Evolutionary conservation across 2,329 filamentous ascomycete species (phyloP).

Genomic region (Alternaria hordeiaustralica): DNA sequence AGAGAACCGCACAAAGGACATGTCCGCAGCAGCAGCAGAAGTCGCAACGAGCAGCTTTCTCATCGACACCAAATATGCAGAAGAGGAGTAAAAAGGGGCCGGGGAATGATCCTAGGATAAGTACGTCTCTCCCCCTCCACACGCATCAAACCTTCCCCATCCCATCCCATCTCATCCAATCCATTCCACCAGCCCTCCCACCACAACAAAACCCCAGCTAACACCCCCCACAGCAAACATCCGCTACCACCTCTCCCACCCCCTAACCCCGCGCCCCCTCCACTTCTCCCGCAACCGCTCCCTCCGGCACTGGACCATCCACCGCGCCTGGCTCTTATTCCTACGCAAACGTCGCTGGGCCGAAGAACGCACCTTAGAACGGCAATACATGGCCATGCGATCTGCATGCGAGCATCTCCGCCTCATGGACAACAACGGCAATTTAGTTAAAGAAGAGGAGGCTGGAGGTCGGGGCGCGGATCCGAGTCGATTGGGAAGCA

Average conservation of each 20-base stretch:
- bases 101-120: slow-evolving; percentile 40
- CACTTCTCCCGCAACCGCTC: slow-evolving; percentile 86
- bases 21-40: slow-evolving; percentile 10
- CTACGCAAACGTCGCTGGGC: slow-evolving; percentile 70
- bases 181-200: not conserved
- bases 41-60: slow-evolving; percentile 30
- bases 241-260: slow-evolving; percentile 73
- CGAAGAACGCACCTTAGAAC: slow-evolving; percentile 74
- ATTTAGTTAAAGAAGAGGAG: slow-evolving; percentile 52
- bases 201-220: not conserved
- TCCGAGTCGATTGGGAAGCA: slow-evolving; percentile 30
- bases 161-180: not conserved
- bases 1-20: slow-evolving; percentile 15
- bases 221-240: slow-evolving; percentile 55
- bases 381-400: slow-evolving; percentile 82
- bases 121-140: slow-evolving; percentile 28
- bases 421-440: slow-evolving; percentile 55
- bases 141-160: no score
- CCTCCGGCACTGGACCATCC: slow-evolving; percentile 98
- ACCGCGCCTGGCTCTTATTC: slow-evolving; percentile 90
- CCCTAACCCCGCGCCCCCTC: slow-evolving; percentile 74
- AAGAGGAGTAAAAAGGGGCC: slow-evolving; percentile 34
- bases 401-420: slow-evolving; percentile 84
- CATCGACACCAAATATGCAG: slow-evolving; percentile 36
- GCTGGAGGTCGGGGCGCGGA: slow-evolving; percentile 62